These are phyloP conservation scores for Chaetothyriales sp. DNA, from an alignment of 2,329 filamentous ascomycete species.

Conservation along the genomic window DNA sequence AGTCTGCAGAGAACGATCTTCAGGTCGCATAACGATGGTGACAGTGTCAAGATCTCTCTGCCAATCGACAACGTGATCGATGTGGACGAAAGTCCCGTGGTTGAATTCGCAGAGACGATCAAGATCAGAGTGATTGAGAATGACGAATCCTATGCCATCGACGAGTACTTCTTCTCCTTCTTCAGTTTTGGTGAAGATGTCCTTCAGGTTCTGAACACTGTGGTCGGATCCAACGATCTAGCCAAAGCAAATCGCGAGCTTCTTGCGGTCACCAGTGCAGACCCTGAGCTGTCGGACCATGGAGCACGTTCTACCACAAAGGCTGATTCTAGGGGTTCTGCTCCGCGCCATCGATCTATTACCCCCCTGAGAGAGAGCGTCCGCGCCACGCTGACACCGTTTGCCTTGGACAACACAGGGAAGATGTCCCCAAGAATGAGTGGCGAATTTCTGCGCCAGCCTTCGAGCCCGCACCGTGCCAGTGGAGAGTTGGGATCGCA, in stretches of 20 bases:
- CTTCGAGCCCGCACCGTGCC: conserved; percentile 21
- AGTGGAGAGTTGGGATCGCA: conserved; percentile 20
- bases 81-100: conserved; percentile 77
- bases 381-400: conserved; percentile 44
- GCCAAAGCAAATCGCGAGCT: background rate
- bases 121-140: conserved; percentile 88
- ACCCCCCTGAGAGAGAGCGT: conserved; percentile 38
- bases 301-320: background rate
- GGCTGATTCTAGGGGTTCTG: conserved; percentile 3
- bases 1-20: conserved; percentile 89
- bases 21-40: conserved; percentile 84
- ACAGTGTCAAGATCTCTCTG: conserved; percentile 89
- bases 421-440: conserved; percentile 35
- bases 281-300: background rate
- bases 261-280: background rate
- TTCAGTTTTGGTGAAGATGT: conserved; percentile 76
- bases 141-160: conserved; percentile 84
- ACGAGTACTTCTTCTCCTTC: conserved; percentile 98
- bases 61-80: conserved; percentile 82
- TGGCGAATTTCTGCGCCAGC: conserved; percentile 29
- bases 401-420: conserved; percentile 28
- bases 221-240: conserved; percentile 31
- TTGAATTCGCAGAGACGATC: conserved; percentile 84
- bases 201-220: conserved; percentile 56
- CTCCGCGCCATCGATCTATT: conserved; percentile 7